phyloP scores from a whole-genome alignment of 2,329 filamentous ascomycete genomes.

The Cadophora malorum region DNA sequence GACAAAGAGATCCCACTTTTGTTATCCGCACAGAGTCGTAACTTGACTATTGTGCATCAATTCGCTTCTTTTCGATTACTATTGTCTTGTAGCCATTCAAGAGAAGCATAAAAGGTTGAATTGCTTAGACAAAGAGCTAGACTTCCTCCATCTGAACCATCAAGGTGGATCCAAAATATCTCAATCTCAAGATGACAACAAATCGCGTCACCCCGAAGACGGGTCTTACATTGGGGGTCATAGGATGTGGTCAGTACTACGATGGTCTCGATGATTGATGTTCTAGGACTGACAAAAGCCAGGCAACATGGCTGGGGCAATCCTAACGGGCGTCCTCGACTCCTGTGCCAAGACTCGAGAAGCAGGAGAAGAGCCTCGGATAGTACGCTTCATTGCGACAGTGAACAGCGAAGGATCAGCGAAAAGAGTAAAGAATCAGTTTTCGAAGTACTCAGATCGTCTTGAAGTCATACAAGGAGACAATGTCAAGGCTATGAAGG shows the following conservation, averaged over 20 bases:
- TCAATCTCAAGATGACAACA: slow-evolving; percentile 11
- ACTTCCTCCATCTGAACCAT: neutral
- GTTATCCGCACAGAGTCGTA: neutral
- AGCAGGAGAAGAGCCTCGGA: slow-evolving; percentile 31
- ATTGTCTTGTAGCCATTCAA: neutral
- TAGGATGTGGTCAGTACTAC: slow-evolving; percentile 21
- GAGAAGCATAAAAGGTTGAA: neutral
- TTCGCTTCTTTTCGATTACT: too few relatives aligned
- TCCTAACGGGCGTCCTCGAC: slow-evolving; percentile 39
- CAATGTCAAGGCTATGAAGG: slow-evolving; percentile 71
- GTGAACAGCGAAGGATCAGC: slow-evolving; percentile 50
- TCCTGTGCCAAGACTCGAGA: slow-evolving; percentile 29
- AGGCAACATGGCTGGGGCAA: slow-evolving; percentile 42
- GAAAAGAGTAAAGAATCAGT: slow-evolving; percentile 44
- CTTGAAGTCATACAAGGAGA: slow-evolving; percentile 52
- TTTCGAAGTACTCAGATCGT: slow-evolving; percentile 40
- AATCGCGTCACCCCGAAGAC: slow-evolving; percentile 12
- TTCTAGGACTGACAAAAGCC: slow-evolving; percentile 4
- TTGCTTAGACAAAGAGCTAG: neutral
- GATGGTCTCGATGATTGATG: neutral
- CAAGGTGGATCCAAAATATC: too few relatives aligned
- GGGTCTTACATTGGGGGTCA: slow-evolving; percentile 14
- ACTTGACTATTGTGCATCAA: neutral
- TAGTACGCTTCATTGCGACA: slow-evolving; percentile 50
- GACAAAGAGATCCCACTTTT: slow-evolving; percentile 14